A percentile compares a stretch with the other conserved stretches of the same genome.
Evolutionary conservation across 768 basidiomycete species (phyloP).

Genomic region (Scleroderma bovista): DNA sequence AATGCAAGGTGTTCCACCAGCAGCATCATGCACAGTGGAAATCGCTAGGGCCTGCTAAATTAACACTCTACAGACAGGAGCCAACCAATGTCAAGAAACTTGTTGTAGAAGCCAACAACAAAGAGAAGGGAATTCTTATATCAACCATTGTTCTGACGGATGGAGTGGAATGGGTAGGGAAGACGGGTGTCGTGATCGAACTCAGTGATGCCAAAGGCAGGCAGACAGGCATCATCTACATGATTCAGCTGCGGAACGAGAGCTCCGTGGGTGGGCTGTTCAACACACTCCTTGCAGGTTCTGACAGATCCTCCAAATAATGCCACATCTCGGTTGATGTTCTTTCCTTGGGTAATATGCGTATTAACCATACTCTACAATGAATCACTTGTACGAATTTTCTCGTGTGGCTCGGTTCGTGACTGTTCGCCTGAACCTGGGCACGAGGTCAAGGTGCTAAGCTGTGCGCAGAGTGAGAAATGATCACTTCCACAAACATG

Average conservation of each 20-base stretch:
- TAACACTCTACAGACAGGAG: slow-evolving; percentile 80
- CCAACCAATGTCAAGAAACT: slow-evolving; percentile 94
- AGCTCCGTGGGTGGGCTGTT: slow-evolving; percentile 78
- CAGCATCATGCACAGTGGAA: slow-evolving; percentile 99
- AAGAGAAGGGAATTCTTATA: slow-evolving; percentile 72
- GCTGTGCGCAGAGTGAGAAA: slow-evolving; percentile 66
- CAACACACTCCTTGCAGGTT: slow-evolving; percentile 80
- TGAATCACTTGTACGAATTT: not conserved
- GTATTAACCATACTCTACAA: not conserved
- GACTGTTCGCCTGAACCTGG: slow-evolving; percentile 1
- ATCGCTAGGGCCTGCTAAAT: slow-evolving; percentile 78
- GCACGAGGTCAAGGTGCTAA: slow-evolving; percentile 26
- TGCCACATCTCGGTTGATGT: not conserved
- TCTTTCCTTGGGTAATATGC: not conserved
- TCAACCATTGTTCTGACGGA: slow-evolving; percentile 95
- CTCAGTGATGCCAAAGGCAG: slow-evolving; percentile 80
- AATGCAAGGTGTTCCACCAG: slow-evolving; percentile 96
- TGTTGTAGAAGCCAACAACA: slow-evolving; percentile 84
- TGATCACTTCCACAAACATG: slow-evolving; percentile 86
- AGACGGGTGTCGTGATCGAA: slow-evolving; percentile 96
- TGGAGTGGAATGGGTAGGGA: slow-evolving; percentile 97
- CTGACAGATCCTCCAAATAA: slow-evolving; percentile 53
- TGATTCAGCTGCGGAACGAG: slow-evolving; percentile 95
- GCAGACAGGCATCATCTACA: slow-evolving; percentile 91
- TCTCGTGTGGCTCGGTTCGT: not conserved